A percentile compares a stretch with the other conserved stretches of the same genome.
Conservation (phyloP, 345 rosid species). For the Brassica napus region Da-Ae NC_063447.1:60859001-60859500, state of each 20-base stretch:
- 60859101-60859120: neutral
- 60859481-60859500: neutral
- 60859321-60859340: conserved; percentile 35
- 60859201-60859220: neutral
- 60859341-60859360: conserved; percentile 32
- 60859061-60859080: conserved; percentile 28
- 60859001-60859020: conserved; percentile 37
- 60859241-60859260: conserved; percentile 25
- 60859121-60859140: conserved; percentile 37
- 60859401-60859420: conserved; percentile 17
- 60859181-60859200: conserved; percentile 11
- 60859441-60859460: conserved; percentile 4
- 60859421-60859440: conserved; percentile 17
- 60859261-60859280: conserved; percentile 31
- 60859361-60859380: neutral
- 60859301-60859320: conserved; percentile 24
- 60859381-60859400: neutral
- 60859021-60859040: neutral
- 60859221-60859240: neutral
- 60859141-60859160: conserved; percentile 38
- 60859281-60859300: conserved; percentile 33
- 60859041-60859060: neutral
- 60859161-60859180: conserved; percentile 28
- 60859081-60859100: conserved; percentile 36
- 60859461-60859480: conserved; percentile 13